Evolutionary conservation across 148 eudicot species (phyloP).

Genomic region (Persicaria maculosa): DNA sequence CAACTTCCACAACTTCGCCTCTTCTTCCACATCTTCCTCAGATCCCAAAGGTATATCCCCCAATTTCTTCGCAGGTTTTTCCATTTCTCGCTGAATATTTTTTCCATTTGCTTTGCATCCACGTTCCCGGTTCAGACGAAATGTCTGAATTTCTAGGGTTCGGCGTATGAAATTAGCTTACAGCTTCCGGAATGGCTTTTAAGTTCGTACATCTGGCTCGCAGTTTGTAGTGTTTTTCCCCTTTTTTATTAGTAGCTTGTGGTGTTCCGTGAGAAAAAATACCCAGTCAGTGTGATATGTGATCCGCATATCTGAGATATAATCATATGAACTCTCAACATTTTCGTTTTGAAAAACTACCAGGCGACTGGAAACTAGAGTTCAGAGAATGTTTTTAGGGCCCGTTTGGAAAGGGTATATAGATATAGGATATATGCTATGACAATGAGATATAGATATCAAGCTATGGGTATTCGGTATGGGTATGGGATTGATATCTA

Average conservation of each 20-base stretch:
- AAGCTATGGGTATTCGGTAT: no score
- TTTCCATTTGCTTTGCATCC: background rate
- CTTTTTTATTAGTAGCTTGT: background rate
- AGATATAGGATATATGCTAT: no score
- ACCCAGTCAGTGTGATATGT: background rate
- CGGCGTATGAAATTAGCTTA: background rate
- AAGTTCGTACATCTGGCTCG: background rate
- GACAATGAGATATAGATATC: no score
- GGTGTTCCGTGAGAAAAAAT: background rate
- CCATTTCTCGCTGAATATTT: background rate
- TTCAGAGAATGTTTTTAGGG: background rate
- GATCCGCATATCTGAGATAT: background rate
- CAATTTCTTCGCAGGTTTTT: background rate
- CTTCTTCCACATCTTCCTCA: conserved; percentile 18
- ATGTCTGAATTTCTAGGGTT: background rate
- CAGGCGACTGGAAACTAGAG: background rate
- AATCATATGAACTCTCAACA: background rate
- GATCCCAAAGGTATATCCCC: conserved; percentile 42
- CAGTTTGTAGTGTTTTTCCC: background rate
- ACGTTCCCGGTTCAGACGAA: background rate
- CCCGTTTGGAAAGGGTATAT: no score
- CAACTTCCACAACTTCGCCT: conserved; percentile 27
- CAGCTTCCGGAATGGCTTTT: background rate
- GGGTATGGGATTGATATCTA: no score
- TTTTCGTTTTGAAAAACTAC: background rate